A percentile compares a stretch with the other conserved stretches of the same genome.
phyloP scores from a whole-genome alignment of 352 stramenopile genomes.

The Pythium periplocum region DNA sequence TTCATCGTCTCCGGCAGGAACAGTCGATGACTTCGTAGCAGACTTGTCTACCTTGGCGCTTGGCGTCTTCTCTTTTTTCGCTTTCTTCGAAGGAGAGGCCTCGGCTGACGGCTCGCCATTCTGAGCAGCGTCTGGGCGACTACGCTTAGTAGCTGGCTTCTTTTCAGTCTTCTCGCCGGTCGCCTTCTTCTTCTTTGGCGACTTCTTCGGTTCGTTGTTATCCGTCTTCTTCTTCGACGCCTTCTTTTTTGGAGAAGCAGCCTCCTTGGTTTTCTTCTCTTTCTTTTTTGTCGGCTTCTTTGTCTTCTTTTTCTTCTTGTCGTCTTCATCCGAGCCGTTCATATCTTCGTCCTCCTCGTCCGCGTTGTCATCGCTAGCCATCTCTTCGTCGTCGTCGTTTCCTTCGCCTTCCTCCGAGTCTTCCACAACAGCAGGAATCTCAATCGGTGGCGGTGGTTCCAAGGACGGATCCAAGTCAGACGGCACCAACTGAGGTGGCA shows the following conservation, averaged over 20 bases:
- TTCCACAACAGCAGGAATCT: not conserved
- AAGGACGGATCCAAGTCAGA: constrained; percentile 75
- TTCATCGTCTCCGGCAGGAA: constrained; percentile 12
- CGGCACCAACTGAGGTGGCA: constrained; percentile 74
- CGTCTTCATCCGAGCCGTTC: constrained; percentile 11
- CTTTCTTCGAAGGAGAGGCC: constrained; percentile 28
- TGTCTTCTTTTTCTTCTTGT: constrained; percentile 22
- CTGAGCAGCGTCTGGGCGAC: constrained; percentile 2
- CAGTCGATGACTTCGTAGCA: not conserved
- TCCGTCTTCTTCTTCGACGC: constrained; percentile 34
- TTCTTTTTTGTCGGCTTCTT: constrained; percentile 20
- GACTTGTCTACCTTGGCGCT: constrained; percentile 34
- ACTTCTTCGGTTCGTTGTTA: constrained; percentile 12
- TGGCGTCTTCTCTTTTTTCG: constrained; percentile 28
- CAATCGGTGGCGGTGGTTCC: constrained; percentile 45
- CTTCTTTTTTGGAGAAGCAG: constrained; percentile 19
- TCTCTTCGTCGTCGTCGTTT: constrained; percentile 25
- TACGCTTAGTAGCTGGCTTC: constrained; percentile 7
- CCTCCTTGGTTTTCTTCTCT: constrained; percentile 18
- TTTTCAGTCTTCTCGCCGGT: constrained; percentile 4
- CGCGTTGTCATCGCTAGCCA: constrained; percentile 8
- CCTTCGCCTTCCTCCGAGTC: constrained; percentile 23
- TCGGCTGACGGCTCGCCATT: constrained; percentile 1
- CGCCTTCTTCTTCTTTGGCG: constrained; percentile 16
- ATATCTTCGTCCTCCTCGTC: constrained; percentile 19